Base-by-base conservation (phyloP, 2,329 filamentous ascomycete species). In the Cercospora zeina region DNA sequence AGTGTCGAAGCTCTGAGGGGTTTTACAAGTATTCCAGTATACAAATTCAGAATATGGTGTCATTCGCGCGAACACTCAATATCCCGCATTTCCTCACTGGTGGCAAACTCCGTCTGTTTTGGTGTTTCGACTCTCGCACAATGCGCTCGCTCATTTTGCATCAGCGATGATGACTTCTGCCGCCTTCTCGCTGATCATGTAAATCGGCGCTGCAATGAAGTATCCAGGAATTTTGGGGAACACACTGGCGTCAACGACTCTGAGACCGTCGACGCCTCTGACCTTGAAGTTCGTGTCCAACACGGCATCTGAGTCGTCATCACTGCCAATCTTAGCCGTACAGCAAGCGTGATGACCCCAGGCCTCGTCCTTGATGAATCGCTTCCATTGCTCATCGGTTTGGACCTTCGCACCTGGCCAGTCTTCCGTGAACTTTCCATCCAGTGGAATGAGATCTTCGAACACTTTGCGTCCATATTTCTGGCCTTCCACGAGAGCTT, bases 131-230 rank as follows among this genome's bases (percentile, higher is more conserved):
- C n/a, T n/a, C 7, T 30, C 16, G 21, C 16, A 50, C 27, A 16
- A 13, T 21, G 27, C 21, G 11, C 5, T 10, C 5, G n/a, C 31
- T 53, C 33, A 31, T 34, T 34, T 21, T 19, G 49, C 57, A 47
- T 59, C 57, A 9, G 33, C 54, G 16, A 79, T 57, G 58, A 87
- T 86, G 8, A 80, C 80, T 70, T 86, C 83, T 1, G 83, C 81
- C 0, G 85, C 85, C 77, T 87, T 88, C 76, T 87, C 84, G 1
- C 78, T 79, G 5, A 83, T 76, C 73, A 87, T 83, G 65, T 83
- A 85, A 0, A 80, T 80, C 0, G 83, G 78, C 0, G 81, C 71
- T 4, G 79, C 77, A 19, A 80, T 77, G 67, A 82, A 85, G 59
- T 77, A 81, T 64, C 84, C 84, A 0, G 83, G 82, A 53, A 82